phyloP scores from a whole-genome alignment of 2,329 filamentous ascomycete species.

The Aspergillus hortae region DNA sequence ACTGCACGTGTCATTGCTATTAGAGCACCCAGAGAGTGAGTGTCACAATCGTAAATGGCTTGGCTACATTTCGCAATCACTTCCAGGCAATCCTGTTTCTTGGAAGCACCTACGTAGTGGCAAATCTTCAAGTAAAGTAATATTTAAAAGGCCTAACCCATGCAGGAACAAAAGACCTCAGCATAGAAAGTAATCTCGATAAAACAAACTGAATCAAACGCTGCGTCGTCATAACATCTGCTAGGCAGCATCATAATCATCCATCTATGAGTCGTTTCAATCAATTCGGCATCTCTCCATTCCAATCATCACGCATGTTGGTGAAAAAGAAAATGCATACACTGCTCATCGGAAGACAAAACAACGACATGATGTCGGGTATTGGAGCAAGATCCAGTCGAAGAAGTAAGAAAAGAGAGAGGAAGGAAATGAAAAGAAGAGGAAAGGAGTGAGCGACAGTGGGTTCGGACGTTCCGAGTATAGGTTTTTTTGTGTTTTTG shows the following conservation, averaged over 20 bases:
- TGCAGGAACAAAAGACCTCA: conserved; percentile 6
- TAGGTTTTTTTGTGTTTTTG: background rate
- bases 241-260: conserved; percentile 15
- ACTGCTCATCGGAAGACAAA: conserved; percentile 10
- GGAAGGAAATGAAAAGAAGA: conserved; percentile 1
- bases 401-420: conserved; percentile 4
- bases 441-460: background rate
- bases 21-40: no score
- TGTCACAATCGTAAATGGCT: no score
- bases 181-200: conserved; percentile 6
- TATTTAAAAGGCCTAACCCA: conserved; percentile 11
- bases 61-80: no score
- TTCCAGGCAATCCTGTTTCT: no score
- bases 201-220: conserved; percentile 11
- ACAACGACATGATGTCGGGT: conserved; percentile 11
- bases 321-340: conserved; percentile 9
- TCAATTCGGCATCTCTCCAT: conserved; percentile 21
- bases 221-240: conserved; percentile 14
- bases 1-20: no score
- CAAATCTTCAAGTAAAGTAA: conserved; percentile 5
- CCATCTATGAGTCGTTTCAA: conserved; percentile 21
- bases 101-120: no score
- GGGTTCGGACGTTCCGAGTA: background rate
- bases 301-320: conserved; percentile 20
- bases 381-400: conserved; percentile 3